Evolutionary conservation across 305 asterid genomes (phyloP), one percentile per base, ranked within the genome.

Genomic region (Rubia tinctorum): DNA sequence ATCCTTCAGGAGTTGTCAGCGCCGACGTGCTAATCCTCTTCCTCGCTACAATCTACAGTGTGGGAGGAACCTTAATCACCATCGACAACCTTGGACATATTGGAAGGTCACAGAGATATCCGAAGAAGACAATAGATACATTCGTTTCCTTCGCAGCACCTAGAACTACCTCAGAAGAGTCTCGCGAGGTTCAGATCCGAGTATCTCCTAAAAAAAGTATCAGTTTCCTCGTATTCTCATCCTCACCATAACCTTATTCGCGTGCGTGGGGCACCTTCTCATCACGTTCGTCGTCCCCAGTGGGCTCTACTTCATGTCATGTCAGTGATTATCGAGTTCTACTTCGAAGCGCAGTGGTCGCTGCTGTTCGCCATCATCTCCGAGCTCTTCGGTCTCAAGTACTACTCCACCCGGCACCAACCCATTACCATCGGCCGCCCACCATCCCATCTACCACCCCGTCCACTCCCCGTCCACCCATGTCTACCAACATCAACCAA

Each of bases 291-390:
- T 79, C 42, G 90, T 88, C 27, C 81, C 81, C 0, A 82, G 84
- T 70, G 96, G 96, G 23, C 86, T 91, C 1, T 91, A 91, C 66
- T n/a, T 88, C 2, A 95, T 95, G 7, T 91, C 97, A 0, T 95
- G 7, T 91, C 97, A 0, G 90, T 91, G 51, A 79, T 91, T n/a
- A 91, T 91, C 67, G 97, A 96, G 7, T 91, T 91, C 77, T 89
- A 95, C 66, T 91, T 91, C 74, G 97, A 96, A 0, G 96, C 97
- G 3, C 97, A 91, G 75, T 89, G 97, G 97, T 96, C 97, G 12
- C 51, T 91, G 66, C 89, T 89, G 0, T 91, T 88, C 65, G 97
- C 97, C 39, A 87, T 91, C 27, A 89, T 91, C 2, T 91, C 97
- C 2, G 97, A 91, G 80, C 85, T 91, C 0, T 91, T 91, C 72